Base-by-base conservation (phyloP, 768 basidiomycete species). In the Cubamyces sp. region DNA sequence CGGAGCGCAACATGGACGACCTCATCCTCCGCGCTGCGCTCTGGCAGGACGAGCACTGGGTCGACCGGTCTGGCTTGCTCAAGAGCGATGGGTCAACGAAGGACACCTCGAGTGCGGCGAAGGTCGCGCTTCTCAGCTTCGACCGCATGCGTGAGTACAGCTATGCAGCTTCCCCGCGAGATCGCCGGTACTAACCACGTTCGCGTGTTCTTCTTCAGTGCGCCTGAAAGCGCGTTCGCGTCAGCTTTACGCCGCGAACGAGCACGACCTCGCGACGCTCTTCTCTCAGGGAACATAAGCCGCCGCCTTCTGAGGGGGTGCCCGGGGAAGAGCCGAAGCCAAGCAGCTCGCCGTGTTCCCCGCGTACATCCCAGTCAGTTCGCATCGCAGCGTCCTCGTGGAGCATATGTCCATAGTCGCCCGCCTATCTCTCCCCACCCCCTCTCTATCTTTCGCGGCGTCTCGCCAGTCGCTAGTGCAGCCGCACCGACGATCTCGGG, bases 11-110 rank as follows among this genome's bases (percentile, higher is more conserved):
- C 62, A 95, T 97, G 92, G 97, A 98, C 70, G 96, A 98, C 69
- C 80, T 96, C 55, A 97, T 99, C 61, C 82, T 98, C 46, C 89
- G 91, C 69, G 91, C 94, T 39, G 95, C 93, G 18, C 82, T 91
- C 52, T 98, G 94, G 92, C 96, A 98, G 70, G 84, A 90, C 56
- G 90, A 94, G 37, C 94, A 98, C 71, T 98, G 94, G 87, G 78
- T 88, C 37, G 92, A 96, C 76, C 87, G 94, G 18, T 88, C 92
- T 0, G 79, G 78, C 3, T 77, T 96, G 72, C 81, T 98, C 53
- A 83, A 83, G 61, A 73, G 69, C 19, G 67, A 71, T 8, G 73
- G 70, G 25, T n/a, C 57, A 19, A 65, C 74, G n/a, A 74, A 70
- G 49, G 81, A 83, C 23, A 76, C 74, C 19, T 71, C 75, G 26